phyloP scores from a whole-genome alignment of 2,329 filamentous ascomycete species.

The Cladosporium oxysporum region DNA sequence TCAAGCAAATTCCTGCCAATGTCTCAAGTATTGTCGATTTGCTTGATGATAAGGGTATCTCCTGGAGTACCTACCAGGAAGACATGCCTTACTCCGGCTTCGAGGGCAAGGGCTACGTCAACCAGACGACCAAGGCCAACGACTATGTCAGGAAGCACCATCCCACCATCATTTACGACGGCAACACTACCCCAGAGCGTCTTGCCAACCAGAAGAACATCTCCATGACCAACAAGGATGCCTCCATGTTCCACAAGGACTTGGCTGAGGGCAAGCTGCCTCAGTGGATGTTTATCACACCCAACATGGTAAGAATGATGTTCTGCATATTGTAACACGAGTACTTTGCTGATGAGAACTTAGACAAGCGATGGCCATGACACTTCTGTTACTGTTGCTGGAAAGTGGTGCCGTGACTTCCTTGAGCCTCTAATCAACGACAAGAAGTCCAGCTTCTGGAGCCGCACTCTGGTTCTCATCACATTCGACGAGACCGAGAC shows the following conservation, averaged over 20 bases:
- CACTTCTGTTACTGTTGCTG: constrained; percentile 67
- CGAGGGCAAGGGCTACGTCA: constrained; percentile 63
- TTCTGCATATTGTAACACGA: background rate
- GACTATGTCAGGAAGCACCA: constrained; percentile 87
- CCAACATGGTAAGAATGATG: constrained; percentile 58
- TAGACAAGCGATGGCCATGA: constrained; percentile 70
- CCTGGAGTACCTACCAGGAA: constrained; percentile 69
- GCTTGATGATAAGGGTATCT: constrained; percentile 45
- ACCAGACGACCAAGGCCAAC: constrained; percentile 66
- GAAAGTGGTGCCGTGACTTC: constrained; percentile 67
- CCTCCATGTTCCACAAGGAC: constrained; percentile 63
- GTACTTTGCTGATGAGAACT: background rate
- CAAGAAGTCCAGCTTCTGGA: constrained; percentile 63
- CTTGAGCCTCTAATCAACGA: constrained; percentile 70
- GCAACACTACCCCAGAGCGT: constrained; percentile 59
- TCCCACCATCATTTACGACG: constrained; percentile 64
- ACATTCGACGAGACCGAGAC: constrained; percentile 79
- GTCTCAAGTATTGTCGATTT: constrained; percentile 45
- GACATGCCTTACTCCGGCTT: constrained; percentile 75
- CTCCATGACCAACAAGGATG: constrained; percentile 66
- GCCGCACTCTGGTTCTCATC: constrained; percentile 72
- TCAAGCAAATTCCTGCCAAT: constrained; percentile 50
- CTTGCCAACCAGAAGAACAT: constrained; percentile 74
- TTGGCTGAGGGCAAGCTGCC: constrained; percentile 64
- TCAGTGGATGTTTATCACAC: constrained; percentile 71